These are phyloP conservation scores for Quercus bicolor DNA, from an alignment of 306 rosid species.

Conservation along the genomic window DNA sequence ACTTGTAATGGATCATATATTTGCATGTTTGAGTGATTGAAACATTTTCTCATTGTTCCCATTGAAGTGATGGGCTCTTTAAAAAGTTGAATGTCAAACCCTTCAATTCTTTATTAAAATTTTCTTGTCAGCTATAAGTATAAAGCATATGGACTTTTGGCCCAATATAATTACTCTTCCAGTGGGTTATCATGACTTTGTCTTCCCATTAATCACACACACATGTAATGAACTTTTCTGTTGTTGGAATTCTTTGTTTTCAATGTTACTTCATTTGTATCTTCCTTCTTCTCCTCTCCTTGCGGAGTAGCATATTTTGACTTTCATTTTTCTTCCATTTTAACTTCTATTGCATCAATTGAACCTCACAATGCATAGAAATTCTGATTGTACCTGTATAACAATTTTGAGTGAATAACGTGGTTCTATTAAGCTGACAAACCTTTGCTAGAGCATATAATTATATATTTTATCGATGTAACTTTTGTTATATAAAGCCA, in stretches of 20 bases:
- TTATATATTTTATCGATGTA: background rate
- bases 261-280: background rate
- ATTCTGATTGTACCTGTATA: background rate
- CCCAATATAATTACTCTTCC: background rate
- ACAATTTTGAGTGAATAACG: background rate
- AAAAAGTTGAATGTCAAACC: background rate
- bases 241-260: background rate
- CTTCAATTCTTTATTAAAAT: background rate
- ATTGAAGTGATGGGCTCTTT: background rate
- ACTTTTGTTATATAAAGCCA: background rate
- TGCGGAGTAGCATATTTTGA: background rate
- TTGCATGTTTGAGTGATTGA: background rate
- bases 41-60: background rate
- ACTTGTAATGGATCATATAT: no score
- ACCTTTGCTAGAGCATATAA: background rate
- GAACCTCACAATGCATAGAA: background rate
- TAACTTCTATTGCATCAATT: background rate
- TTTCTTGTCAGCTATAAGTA: background rate
- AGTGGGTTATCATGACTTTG: background rate
- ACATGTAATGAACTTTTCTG: background rate
- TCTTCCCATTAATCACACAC: background rate
- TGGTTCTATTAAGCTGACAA: background rate
- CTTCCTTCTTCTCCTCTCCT: background rate
- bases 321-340: background rate
- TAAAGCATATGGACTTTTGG: background rate